These are phyloP conservation scores for Epichloe sibirici DNA, from an alignment of 2,329 filamentous ascomycete species.

Conservation along the genomic window DNA sequence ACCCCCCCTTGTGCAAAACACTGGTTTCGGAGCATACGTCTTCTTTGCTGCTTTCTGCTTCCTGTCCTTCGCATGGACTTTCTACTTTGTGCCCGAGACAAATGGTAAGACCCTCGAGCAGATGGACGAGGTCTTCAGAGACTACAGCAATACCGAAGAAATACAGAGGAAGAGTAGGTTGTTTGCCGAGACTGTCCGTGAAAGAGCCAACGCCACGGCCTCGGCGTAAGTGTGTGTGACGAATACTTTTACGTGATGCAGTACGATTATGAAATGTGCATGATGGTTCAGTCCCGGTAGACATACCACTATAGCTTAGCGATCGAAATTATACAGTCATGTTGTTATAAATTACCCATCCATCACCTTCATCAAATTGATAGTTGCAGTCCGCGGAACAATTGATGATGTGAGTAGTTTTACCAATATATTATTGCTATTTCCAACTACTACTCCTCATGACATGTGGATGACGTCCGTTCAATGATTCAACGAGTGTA, in stretches of 20 bases:
- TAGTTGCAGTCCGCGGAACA: too few species aligned
- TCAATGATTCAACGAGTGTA: not conserved
- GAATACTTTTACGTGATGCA: not conserved
- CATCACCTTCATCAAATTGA: too few species aligned
- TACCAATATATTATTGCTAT: not conserved
- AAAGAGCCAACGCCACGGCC: not conserved
- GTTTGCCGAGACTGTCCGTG: conserved; percentile 3
- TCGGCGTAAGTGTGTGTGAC: not conserved
- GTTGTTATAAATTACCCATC: too few species aligned
- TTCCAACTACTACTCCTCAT: not conserved
- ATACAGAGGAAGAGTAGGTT: conserved; percentile 4
- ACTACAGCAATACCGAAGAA: conserved; percentile 13
- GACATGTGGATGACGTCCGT: not conserved
- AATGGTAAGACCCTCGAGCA: conserved; percentile 41
- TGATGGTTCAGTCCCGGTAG: not conserved
- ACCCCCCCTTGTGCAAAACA: conserved; percentile 44
- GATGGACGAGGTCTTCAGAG: conserved; percentile 31
- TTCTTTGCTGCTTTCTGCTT: conserved; percentile 49
- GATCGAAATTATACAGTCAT: not conserved
- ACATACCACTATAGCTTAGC: not conserved
- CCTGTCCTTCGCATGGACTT: conserved; percentile 39
- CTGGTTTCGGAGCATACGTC: conserved; percentile 37
- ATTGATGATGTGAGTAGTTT: not conserved
- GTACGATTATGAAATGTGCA: not conserved
- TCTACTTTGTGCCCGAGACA: conserved; percentile 44